Base-by-base conservation (phyloP, 768 basidiomycete species). In the Amanita rubescens region DNA sequence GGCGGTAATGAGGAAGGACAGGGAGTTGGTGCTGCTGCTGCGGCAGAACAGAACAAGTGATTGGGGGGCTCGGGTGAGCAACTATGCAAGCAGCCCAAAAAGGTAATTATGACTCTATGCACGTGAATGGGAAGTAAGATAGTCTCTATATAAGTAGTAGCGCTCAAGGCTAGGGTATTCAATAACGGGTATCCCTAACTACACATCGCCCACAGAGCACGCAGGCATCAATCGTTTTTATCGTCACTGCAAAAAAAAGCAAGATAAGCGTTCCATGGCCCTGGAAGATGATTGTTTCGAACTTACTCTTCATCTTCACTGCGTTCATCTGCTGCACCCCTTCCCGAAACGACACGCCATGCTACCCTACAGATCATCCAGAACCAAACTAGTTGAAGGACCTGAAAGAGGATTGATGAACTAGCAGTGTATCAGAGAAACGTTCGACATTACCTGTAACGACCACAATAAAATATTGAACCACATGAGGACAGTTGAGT, bases 301-400 rank as follows among this genome's bases (percentile, higher is more conserved):
- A n/a, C 34, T 5, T 27, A 53, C 52, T 33, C 24, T 63, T 92
- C 90, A 57, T 90, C 88, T 56, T 96, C 94, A 62, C 90, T 94
- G 56, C 94, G 79, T 19, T 75, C 77, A 58, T 97, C 95, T 27
- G 90, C 82, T 2, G 92, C 94, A 8, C 83, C 86, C 37, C 77
- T 71, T 0, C 88, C 90, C 9, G 70, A 74, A 15, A 82, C 69
- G 3, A 94, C 94, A 24, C 83, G 75, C 69, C 80, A 90, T n/a
- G 90, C 90, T 20, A 96, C 78, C 25, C 82, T 79, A 58, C 82
- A 81, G 57, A 95, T 94, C 83, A 89, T 84, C 60, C 74, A 73
- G 67, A 92, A 91, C 95, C 95, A 97, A 25, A 90, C 65, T 12
- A 81, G 67, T 65, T 92, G 89, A 15, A 92, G 59, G n/a, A 81